Evolutionary conservation across 2,329 filamentous ascomycete genomes (phyloP).

Genomic region (Aspergillus tamarii): DNA sequence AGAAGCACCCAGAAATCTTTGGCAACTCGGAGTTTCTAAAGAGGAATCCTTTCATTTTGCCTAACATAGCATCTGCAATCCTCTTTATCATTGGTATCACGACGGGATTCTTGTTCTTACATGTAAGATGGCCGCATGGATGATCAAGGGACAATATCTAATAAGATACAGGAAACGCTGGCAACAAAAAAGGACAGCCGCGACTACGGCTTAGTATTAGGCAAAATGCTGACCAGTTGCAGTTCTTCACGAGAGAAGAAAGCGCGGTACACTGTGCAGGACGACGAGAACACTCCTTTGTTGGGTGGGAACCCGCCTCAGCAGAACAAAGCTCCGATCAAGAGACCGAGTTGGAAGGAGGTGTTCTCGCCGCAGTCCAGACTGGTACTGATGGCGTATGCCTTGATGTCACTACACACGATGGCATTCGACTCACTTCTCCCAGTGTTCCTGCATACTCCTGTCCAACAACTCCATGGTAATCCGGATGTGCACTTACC

Average conservation of each 20-base stretch:
- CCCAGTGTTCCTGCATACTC: conserved; percentile 85
- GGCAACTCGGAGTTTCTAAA: conserved; percentile 69
- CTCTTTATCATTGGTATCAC: conserved; percentile 79
- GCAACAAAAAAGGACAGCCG: conserved; percentile 67
- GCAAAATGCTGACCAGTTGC: conserved; percentile 62
- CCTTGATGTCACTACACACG: conserved; percentile 77
- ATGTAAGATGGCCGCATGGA: conserved; percentile 57
- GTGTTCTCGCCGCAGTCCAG: conserved; percentile 75
- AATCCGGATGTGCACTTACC: conserved; percentile 66
- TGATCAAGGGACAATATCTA: background rate
- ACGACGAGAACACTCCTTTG: conserved; percentile 36
- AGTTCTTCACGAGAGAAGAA: conserved; percentile 34
- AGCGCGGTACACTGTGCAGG: conserved; percentile 12
- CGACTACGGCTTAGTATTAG: conserved; percentile 78
- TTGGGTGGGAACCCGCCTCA: conserved; percentile 28
- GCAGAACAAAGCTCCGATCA: conserved; percentile 20
- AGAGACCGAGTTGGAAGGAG: conserved; percentile 56
- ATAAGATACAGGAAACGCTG: conserved; percentile 70
- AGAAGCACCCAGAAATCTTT: conserved; percentile 73
- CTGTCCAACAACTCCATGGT: conserved; percentile 56
- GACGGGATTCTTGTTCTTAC: conserved; percentile 76
- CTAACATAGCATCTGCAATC: conserved; percentile 75
- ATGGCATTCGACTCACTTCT: conserved; percentile 86
- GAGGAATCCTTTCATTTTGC: conserved; percentile 78
- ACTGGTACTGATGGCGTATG: conserved; percentile 77